Base-by-base conservation (phyloP, 768 basidiomycete genomes). In the Trametes maxima region DNA sequence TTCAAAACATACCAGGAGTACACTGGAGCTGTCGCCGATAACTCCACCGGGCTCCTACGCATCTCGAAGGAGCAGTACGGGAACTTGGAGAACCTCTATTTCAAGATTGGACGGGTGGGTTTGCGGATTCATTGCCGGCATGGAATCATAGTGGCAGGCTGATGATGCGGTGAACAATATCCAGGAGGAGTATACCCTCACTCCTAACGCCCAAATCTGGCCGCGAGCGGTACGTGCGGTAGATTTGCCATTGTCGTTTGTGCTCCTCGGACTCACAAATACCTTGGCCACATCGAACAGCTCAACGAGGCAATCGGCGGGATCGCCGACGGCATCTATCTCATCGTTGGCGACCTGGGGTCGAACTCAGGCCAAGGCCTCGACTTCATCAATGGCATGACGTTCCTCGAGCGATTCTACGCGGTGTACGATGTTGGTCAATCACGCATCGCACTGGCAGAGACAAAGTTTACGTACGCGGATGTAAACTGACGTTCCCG, bases 201-300 rank as follows among this genome's bases (percentile, higher is more conserved):
- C 76, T 0, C 75, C 79, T 36, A 78, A 83, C 59, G 79, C 72
- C 5, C 77, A 80, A 59, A 72, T 75, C n/a, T 78, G 77, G 76
- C 78, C 76, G 5, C 72, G 75, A 8, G 48, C 75, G 7, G 66
- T 67, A 17, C 28, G 63, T 67, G 35, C 55, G 57, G 13, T 57
- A 36, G 1, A 19, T 52, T 25, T 11, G 4, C 39, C 51, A 46
- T 40, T 25, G 25, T 36, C 21, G 57, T 59, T 21, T 57, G 50
- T 54, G 10, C 48, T 46, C 12, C 10, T 37, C 25, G 25, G 19
- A n/a, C 19, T 37, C 24, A 51, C 17, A 8, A 33, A 33, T 33
- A 33, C 8, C 28, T 33, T 33, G 4, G 19, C 6, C 39, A 19
- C 35, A 56, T 13, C 36, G 21, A 59, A 2, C 56, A 70, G 69